A percentile compares a stretch with the other conserved stretches of the same genome.
These are phyloP conservation scores for Phytophthora pisi DNA, from an alignment of 352 stramenopile genomes.

Conservation along the genomic window DNA sequence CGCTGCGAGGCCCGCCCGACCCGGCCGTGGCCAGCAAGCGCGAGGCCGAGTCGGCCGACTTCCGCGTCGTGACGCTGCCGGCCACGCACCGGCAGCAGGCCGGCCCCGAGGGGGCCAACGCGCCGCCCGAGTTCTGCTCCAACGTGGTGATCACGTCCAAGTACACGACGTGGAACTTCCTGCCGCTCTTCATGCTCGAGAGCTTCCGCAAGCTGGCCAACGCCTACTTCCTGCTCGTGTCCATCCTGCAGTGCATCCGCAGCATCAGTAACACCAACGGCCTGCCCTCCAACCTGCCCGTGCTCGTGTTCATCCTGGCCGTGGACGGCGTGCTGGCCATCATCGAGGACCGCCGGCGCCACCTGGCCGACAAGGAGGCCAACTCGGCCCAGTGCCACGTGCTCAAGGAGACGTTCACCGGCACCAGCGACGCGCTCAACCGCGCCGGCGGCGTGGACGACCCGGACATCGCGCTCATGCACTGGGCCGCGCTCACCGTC, in stretches of 20 bases:
- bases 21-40: constrained; percentile 17
- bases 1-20: constrained; percentile 10
- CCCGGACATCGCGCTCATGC: constrained; percentile 52
- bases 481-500: constrained; percentile 81
- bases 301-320: constrained; percentile 89
- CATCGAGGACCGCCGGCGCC: constrained; percentile 85
- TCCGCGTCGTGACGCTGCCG: constrained; percentile 60
- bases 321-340: constrained; percentile 86
- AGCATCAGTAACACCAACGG: constrained; percentile 86
- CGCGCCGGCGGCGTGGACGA: constrained; percentile 41
- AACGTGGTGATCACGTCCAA: constrained; percentile 93
- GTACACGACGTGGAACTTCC: constrained; percentile 90
- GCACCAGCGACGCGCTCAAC: constrained; percentile 31
- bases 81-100: constrained; percentile 26
- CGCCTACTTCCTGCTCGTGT: constrained; percentile 93
- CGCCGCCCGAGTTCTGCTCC: constrained; percentile 51
- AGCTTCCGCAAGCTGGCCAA: constrained; percentile 90
- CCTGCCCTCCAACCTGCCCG: constrained; percentile 80
- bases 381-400: constrained; percentile 79
- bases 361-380: constrained; percentile 81
- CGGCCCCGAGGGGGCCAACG: constrained; percentile 3
- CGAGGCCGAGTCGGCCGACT: constrained; percentile 41
- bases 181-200: constrained; percentile 90
- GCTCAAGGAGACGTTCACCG: constrained; percentile 56
- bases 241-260: constrained; percentile 78